Base-by-base conservation (phyloP, 1,139 yeast species). In the Meyerozyma sp. region DNA sequence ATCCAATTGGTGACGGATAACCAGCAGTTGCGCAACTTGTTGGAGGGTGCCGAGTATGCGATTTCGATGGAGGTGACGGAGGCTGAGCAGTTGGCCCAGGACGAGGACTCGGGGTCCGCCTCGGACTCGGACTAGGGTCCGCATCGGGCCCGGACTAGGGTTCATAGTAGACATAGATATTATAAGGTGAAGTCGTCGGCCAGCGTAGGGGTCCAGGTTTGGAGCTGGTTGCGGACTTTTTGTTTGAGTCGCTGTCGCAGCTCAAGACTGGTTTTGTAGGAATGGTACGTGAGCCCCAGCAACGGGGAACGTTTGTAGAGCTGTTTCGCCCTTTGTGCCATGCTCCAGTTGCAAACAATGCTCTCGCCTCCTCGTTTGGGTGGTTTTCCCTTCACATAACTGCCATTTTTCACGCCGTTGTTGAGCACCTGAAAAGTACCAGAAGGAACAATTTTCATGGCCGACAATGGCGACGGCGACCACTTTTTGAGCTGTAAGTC, bases 11-110 rank as follows among this genome's bases (percentile, higher is more conserved):
- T 81, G 10, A 68, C 72, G 11, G 77, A 79, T 41, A 75, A 77
- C 36, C 73, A 70, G 18, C 65, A 69, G 52, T 70, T 91, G 53
- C 68, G 70, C 41, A 81, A 81, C 50, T 66, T 81, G 39, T 73
- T 91, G 52, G 88, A 88, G 55, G 81, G 90, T 49, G 96, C 97
- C 0, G 95, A 88, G 61, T 82, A 80, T 54, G 94, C 95, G 10
- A 64, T 67, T 34, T 60, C 71, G 1, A 62, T 68, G 69, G 75
- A 70, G 49, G 53, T 58, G 13, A 57, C 65, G 0, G 62, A 57
- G n/a, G 60, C 56, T 11, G 65, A 57, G 25, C 68, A 59, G 42
- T 52, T 57, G 11, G 60, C 47, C 8, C 56, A 50, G 8, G 59
- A 49, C 16, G 58, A 50, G 11, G 57, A 52, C 8, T 49, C 42